phyloP scores from a whole-genome alignment of 1,284 basidiomycete species.

The Microbotryum lychnidis-dioicae region DNA sequence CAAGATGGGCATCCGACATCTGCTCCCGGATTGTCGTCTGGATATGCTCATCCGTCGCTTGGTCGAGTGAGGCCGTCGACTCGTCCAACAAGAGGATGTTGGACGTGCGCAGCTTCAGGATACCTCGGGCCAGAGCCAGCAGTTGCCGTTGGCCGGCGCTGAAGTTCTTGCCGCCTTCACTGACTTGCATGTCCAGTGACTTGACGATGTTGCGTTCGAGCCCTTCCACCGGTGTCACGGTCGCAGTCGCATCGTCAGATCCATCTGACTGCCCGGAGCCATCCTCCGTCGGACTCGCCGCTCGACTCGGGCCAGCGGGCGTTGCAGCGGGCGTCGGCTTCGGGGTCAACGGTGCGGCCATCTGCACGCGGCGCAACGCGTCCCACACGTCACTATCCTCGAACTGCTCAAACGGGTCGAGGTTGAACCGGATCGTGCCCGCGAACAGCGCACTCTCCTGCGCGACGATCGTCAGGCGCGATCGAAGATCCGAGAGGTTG shows the following conservation, averaged over 20 bases:
- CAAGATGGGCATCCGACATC: slow-evolving; percentile 40
- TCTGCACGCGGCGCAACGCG: slow-evolving; percentile 45
- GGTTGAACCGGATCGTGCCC: slow-evolving; percentile 36
- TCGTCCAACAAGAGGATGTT: slow-evolving; percentile 51
- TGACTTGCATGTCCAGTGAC: slow-evolving; percentile 46
- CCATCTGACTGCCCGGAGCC: background rate
- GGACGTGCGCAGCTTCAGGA: slow-evolving; percentile 48
- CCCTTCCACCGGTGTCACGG: slow-evolving; percentile 22
- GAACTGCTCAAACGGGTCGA: slow-evolving; percentile 44
- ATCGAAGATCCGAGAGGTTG: slow-evolving; percentile 45
- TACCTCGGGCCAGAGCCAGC: slow-evolving; percentile 48
- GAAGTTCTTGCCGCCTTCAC: slow-evolving; percentile 47
- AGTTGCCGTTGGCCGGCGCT: slow-evolving; percentile 48
- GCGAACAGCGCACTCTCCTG: slow-evolving; percentile 46
- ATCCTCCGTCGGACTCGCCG: slow-evolving; percentile 10
- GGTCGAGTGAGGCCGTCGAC: slow-evolving; percentile 42
- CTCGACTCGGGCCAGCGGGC: background rate
- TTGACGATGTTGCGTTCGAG: slow-evolving; percentile 45
- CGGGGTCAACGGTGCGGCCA: slow-evolving; percentile 35
- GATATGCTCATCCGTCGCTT: slow-evolving; percentile 44
- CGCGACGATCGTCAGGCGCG: slow-evolving; percentile 47
- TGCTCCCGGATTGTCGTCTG: slow-evolving; percentile 44
- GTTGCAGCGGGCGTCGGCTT: slow-evolving; percentile 6
- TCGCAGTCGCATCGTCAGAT: slow-evolving; percentile 16
- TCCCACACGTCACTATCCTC: slow-evolving; percentile 49